Evolutionary conservation across 805 yeast species (phyloP).

Genomic region (Saccharomycopsis microspora): DNA sequence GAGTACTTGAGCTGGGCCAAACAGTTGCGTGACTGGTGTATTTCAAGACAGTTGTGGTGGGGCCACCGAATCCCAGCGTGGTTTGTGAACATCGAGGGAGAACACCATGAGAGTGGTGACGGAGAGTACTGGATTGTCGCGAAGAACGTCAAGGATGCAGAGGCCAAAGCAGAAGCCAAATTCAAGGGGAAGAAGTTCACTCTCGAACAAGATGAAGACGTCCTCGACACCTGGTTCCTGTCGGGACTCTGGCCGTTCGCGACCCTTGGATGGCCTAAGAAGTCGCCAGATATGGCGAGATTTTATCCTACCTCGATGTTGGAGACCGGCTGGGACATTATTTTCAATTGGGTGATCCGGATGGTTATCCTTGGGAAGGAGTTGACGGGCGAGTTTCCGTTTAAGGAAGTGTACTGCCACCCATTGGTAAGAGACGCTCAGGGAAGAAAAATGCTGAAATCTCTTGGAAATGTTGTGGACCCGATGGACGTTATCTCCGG

Average conservation of each 20-base stretch:
- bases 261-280: conserved; percentile 91
- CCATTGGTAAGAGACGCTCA: conserved; percentile 98
- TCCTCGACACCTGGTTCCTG: conserved; percentile 97
- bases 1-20: conserved; percentile 95
- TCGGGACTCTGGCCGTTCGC: conserved; percentile 98
- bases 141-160: conserved; percentile 72
- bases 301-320: conserved; percentile 89
- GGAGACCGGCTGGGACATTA: conserved; percentile 98
- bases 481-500: conserved; percentile 92
- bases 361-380: conserved; percentile 89
- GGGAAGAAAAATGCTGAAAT: conserved; percentile 98
- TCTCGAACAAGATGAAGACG: conserved; percentile 94
- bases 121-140: conserved; percentile 89
- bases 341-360: conserved; percentile 98
- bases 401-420: conserved; percentile 95
- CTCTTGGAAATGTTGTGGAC: conserved; percentile 92
- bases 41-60: conserved; percentile 86
- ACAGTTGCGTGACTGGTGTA: conserved; percentile 98
- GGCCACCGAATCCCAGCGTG: conserved; percentile 98
- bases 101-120: conserved; percentile 39
- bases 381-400: conserved; percentile 84
- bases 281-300: conserved; percentile 57
- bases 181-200: conserved; percentile 63
- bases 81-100: conserved; percentile 72
- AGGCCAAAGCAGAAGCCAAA: conserved; percentile 61